Evolutionary conservation across 2,329 filamentous ascomycete genomes (phyloP).

Genomic region (Botryotinia globosa): DNA sequence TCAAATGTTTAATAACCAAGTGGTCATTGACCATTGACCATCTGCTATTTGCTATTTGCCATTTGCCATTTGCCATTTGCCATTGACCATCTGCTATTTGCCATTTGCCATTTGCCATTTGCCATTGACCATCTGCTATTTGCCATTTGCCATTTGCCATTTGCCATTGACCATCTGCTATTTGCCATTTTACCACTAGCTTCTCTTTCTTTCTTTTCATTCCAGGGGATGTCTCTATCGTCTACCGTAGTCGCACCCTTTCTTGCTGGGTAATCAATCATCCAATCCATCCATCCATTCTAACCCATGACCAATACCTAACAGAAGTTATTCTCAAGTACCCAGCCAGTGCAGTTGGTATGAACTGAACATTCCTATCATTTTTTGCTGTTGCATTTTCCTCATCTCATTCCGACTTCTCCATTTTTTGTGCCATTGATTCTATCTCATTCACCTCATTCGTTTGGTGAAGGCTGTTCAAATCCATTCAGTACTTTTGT

Average conservation of each 20-base stretch:
- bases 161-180: too few relatives aligned
- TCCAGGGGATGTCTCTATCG: conserved; percentile 4
- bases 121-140: not conserved
- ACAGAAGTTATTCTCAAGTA: not conserved
- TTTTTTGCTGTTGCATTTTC: conserved; percentile 1
- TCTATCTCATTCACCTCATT: conserved; percentile 50
- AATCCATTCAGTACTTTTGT: not conserved
- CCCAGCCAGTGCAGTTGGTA: conserved; percentile 7
- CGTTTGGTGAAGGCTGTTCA: conserved; percentile 42
- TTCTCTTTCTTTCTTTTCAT: not conserved
- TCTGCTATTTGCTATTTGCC: too few relatives aligned
- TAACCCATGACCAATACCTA: not conserved
- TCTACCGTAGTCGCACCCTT: not conserved
- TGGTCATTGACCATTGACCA: not conserved
- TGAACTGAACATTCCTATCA: conserved; percentile 20
- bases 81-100: too few relatives aligned
- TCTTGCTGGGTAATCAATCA: not conserved
- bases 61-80: too few relatives aligned
- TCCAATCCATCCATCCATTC: not conserved
- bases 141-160: too few relatives aligned
- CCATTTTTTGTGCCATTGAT: conserved; percentile 16
- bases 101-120: too few relatives aligned
- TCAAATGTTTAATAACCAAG: not conserved
- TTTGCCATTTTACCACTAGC: too few relatives aligned
- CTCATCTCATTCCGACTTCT: not conserved